A percentile compares a stretch with the other conserved stretches of the same genome.
Conservation (phyloP, 2,329 filamentous ascomycete species). For the Hypoxylon sp. region DNA sequence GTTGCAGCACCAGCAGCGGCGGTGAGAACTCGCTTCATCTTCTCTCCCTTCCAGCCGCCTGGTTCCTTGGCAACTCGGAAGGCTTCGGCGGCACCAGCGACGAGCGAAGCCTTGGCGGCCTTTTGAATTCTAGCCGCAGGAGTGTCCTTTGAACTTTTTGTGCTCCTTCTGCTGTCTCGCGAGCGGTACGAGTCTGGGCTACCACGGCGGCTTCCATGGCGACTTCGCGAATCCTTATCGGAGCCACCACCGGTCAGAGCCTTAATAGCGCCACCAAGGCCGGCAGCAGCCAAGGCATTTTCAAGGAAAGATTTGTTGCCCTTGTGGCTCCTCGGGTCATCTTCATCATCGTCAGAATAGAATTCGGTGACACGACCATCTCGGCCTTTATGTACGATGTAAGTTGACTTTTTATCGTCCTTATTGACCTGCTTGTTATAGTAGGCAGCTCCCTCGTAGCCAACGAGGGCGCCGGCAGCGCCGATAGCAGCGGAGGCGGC, state of each 20-base stretch:
- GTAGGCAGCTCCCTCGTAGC: slow-evolving; percentile 72
- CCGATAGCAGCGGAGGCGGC: slow-evolving; percentile 72
- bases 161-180: slow-evolving; percentile 56
- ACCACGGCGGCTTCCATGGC: slow-evolving; percentile 51
- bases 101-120: slow-evolving; percentile 89
- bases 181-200: slow-evolving; percentile 68
- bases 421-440: slow-evolving; percentile 71
- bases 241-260: slow-evolving; percentile 65
- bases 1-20: slow-evolving; percentile 88
- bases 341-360: slow-evolving; percentile 68
- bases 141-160: slow-evolving; percentile 60
- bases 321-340: slow-evolving; percentile 67
- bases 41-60: slow-evolving; percentile 89
- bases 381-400: slow-evolving; percentile 66
- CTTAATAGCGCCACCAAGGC: slow-evolving; percentile 72
- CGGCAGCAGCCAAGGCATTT: slow-evolving; percentile 72
- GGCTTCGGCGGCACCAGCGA: slow-evolving; percentile 91
- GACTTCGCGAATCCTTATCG: slow-evolving; percentile 55
- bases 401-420: slow-evolving; percentile 67
- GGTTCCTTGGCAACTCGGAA: slow-evolving; percentile 91
- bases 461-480: slow-evolving; percentile 73
- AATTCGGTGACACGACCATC: slow-evolving; percentile 67
- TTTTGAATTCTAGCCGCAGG: slow-evolving; percentile 77
- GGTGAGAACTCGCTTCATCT: slow-evolving; percentile 91
- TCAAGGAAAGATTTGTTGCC: slow-evolving; percentile 75